Conservation (phyloP, 768 basidiomycete species). For the Tubosaeta sp. region DNA sequence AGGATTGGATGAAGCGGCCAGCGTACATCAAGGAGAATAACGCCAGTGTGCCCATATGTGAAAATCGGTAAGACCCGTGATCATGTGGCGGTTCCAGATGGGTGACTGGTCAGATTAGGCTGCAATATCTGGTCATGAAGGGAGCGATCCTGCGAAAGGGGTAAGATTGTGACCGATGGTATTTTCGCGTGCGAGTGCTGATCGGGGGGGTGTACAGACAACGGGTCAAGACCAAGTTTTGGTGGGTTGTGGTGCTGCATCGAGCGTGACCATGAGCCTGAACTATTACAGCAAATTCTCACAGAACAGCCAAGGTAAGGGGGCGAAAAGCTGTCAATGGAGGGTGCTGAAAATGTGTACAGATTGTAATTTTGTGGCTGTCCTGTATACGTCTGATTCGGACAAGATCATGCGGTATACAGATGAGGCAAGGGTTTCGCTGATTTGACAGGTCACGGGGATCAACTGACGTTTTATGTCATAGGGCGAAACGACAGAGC, state of each 20-base stretch:
- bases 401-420: slow-evolving; percentile 78
- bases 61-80: slow-evolving; percentile 57
- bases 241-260: slow-evolving; percentile 41
- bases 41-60: slow-evolving; percentile 73
- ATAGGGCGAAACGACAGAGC: slow-evolving; percentile 63
- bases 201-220: slow-evolving; percentile 45
- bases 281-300: slow-evolving; percentile 60
- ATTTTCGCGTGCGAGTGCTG: slow-evolving; percentile 17
- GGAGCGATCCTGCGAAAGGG: slow-evolving; percentile 85
- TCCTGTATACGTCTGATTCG: slow-evolving; percentile 72
- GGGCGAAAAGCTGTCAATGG: neutral
- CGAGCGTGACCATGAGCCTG: slow-evolving; percentile 5
- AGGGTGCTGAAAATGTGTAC: slow-evolving; percentile 1
- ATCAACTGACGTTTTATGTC: slow-evolving; percentile 22
- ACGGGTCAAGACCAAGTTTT: slow-evolving; percentile 77
- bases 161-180: slow-evolving; percentile 38
- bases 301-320: slow-evolving; percentile 47
- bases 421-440: slow-evolving; percentile 51
- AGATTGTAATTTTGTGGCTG: slow-evolving; percentile 82
- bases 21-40: slow-evolving; percentile 78
- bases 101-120: slow-evolving; percentile 38
- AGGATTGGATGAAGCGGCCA: slow-evolving; percentile 81
- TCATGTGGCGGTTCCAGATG: slow-evolving; percentile 6
- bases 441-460: slow-evolving; percentile 11
- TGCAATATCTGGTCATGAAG: slow-evolving; percentile 85